Evolutionary conservation across 1,139 yeast species (phyloP), one percentile per base, ranked within the genome.

Genomic region (Chernovozyma sophiae-reginae): DNA sequence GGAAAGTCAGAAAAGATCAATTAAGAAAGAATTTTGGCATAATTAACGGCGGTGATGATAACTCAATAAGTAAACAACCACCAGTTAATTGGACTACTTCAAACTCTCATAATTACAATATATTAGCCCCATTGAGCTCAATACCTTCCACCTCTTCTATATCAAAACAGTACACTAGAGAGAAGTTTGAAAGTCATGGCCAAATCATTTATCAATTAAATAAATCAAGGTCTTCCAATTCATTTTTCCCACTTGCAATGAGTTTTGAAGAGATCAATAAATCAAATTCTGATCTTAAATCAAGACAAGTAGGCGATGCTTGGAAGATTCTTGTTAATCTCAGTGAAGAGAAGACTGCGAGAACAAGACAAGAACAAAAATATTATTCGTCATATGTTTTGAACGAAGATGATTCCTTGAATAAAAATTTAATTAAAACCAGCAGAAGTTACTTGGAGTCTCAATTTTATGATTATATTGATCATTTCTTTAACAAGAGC

Each of bases 381-480:
- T 78, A 68, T 55, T 68, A 53, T 41, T 58, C 61, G 11, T 61
- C 55, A 30, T 54, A 65, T 44, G 63, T 63, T 36, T 36, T 49
- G 8, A 46, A 52, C 23, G 46, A 53, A 16, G 44, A 32, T 14
- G 37, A 39, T 10, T 44, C 43, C 15, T 34, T 81, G 44, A 68
- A 77, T 41, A 69, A 68, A 39, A 63, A 65, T 40, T 72, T 86
- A 30, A 74, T 79, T 6, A 53, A 60, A 11, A 81, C 77, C 40
- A 77, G 94, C 19, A 77, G 74, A 48, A 47, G 56, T 7, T 82
- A 75, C 49, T 68, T 92, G 47, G 95, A 92, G 55, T 57, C 62
- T 11, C 97, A 92, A 58, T 90, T 87, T 56, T 77, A 75, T 52
- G 82, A 76, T 33, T 79, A 82, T 53, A 74, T 89, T 45, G 90